Conservation (phyloP, 1,139 yeast species). For the Lodderomyces oxycetoniae region DNA sequence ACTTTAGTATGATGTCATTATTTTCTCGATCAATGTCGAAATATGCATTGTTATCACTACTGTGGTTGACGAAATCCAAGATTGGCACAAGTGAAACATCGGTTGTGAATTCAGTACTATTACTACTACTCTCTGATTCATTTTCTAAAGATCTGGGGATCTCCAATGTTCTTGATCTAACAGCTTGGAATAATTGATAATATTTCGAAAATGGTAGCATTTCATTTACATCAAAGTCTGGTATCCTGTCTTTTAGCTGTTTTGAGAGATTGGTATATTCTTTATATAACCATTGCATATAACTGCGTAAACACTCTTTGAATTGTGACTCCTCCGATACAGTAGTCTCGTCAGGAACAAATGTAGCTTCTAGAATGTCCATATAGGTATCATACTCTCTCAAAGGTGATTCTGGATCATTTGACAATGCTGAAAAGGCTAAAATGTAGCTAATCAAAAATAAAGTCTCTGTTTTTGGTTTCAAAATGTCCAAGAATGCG, state of each 20-base stretch:
- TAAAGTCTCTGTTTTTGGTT: constrained; percentile 28
- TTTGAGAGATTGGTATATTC: constrained; percentile 14
- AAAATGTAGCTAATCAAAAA: constrained; percentile 27
- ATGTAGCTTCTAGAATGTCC: constrained; percentile 19
- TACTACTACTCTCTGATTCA: constrained; percentile 6
- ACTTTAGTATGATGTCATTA: constrained; percentile 40
- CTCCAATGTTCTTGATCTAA: constrained; percentile 57
- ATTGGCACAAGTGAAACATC: constrained; percentile 60
- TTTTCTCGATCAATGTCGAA: constrained; percentile 55
- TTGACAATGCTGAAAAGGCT: constrained; percentile 18
- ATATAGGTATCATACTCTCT: constrained; percentile 21
- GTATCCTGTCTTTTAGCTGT: constrained; percentile 13
- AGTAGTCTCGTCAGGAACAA: no score
- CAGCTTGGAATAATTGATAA: constrained; percentile 45
- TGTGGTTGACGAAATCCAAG: constrained; percentile 65
- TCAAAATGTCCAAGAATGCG: constrained; percentile 18
- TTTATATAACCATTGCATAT: no score
- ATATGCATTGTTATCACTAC: constrained; percentile 41
- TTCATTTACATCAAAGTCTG: constrained; percentile 12
- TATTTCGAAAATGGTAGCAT: constrained; percentile 21
- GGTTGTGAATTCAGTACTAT: constrained; percentile 36
- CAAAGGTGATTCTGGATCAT: constrained; percentile 11
- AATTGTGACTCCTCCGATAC: no score
- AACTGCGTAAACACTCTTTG: no score
- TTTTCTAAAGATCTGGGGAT: constrained; percentile 42